Evolutionary conservation across 345 rosid genomes (phyloP).

Genomic region (Ceriops zippeliana): DNA sequence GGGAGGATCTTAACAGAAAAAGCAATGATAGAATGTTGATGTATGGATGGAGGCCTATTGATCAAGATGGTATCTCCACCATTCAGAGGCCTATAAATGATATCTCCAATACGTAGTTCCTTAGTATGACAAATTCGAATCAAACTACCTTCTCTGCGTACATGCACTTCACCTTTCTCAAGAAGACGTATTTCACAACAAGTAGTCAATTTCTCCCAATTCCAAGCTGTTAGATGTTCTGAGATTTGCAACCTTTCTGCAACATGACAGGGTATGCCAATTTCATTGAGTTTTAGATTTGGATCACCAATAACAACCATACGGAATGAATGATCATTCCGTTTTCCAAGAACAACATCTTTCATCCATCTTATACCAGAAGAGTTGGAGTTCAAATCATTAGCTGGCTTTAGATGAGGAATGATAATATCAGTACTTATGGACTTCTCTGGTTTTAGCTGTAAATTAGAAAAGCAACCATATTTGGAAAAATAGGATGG

Average conservation of each 20-base stretch:
- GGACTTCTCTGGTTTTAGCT: slow-evolving; percentile 65
- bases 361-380: slow-evolving; percentile 88
- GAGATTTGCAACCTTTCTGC: slow-evolving; percentile 75
- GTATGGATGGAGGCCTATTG: slow-evolving; percentile 94
- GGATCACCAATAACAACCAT: slow-evolving; percentile 93
- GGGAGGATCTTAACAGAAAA: slow-evolving; percentile 74
- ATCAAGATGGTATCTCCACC: slow-evolving; percentile 78
- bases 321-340: slow-evolving; percentile 76
- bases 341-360: slow-evolving; percentile 83
- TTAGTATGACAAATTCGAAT: slow-evolving; percentile 39
- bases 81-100: slow-evolving; percentile 52
- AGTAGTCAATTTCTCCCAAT: slow-evolving; percentile 51
- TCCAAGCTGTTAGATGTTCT: slow-evolving; percentile 69
- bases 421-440: slow-evolving; percentile 38
- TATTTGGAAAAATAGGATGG: slow-evolving; percentile 6
- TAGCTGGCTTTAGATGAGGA: slow-evolving; percentile 37
- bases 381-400: slow-evolving; percentile 41
- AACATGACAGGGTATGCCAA: slow-evolving; percentile 75
- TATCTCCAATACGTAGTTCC: slow-evolving; percentile 63
- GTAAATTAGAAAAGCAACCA: slow-evolving; percentile 21
- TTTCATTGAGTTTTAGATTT: slow-evolving; percentile 57
- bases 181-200: slow-evolving; percentile 45
- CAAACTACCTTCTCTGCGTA: slow-evolving; percentile 58
- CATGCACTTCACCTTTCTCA: slow-evolving; percentile 53
- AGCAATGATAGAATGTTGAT: slow-evolving; percentile 83